Base-by-base conservation (phyloP, 768 basidiomycete genomes). In the Fomitopsis pulvina region DNA sequence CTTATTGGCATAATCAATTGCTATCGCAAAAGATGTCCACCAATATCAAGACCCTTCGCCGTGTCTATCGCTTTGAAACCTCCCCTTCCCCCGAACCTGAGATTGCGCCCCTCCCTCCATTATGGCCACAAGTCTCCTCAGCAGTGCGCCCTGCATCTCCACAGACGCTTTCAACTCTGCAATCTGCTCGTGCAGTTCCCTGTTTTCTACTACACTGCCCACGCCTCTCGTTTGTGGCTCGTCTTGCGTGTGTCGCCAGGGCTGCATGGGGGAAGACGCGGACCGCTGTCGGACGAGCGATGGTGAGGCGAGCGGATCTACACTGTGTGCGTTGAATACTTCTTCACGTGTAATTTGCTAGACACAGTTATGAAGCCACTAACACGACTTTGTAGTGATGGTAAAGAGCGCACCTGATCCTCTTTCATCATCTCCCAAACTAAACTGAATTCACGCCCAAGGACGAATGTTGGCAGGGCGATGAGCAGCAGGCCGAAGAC, bases 381-480 rank as follows among this genome's bases (percentile, higher is more conserved):
- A 40, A 22, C 7, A 3, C 8, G 25, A 43, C 38, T 24, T 14
- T 29, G n/a, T 4, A 25, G 27, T 7, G 2, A 14, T 21, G 38
- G 2, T 9, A 39, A 30, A 51, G 34, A 37, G 52, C 72, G n/a
- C 38, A 75, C 78, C 40, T 73, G 68, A 43, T 73, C 65, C 18
- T 62, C 67, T 0, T 74, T 75, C 88, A 93, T 91, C 26, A 74
- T 75, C 50, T 93, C 90, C 87, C 92, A 96, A 1, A 93, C 88
- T 11, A 84, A 70, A 52, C 89, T 90, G 63, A 96, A 96, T 63
- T 96, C 92, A 30, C 92, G 71, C 0, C 92, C 92, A 12, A 96
- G 79, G 1, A 96, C 92, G 60, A 96, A 95, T 59, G 83, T 87
- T 6, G 92, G 92, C 4, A 95, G 75, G 0, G 92, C 93, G 60